Evolutionary conservation across 768 basidiomycete genomes (phyloP).

Genomic region (Rhodocollybia butyracea): DNA sequence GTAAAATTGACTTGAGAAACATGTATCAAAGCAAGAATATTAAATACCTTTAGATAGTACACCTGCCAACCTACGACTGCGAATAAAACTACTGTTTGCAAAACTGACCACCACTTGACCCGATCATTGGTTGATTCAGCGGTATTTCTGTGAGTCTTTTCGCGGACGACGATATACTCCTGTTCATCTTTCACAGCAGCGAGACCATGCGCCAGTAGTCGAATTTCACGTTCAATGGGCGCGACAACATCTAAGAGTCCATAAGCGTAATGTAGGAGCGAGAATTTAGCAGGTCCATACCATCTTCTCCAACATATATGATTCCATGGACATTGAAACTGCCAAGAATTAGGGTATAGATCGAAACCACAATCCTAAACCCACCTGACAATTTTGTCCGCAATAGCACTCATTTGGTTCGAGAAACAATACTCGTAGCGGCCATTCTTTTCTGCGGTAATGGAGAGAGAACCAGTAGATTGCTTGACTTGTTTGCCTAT

Average conservation of each 20-base stretch:
- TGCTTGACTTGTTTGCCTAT: conserved; percentile 82
- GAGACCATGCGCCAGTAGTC: conserved; percentile 75
- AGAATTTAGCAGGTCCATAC: conserved; percentile 34
- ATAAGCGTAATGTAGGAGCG: neutral
- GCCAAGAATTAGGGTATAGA: conserved; percentile 1
- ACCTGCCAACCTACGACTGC: conserved; percentile 95
- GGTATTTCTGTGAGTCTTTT: conserved; percentile 90
- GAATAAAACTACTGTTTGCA: conserved; percentile 85
- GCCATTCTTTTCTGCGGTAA: conserved; percentile 86
- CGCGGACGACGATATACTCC: conserved; percentile 95
- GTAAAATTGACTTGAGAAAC: conserved; percentile 8
- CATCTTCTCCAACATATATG: conserved; percentile 90
- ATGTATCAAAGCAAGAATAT: conserved; percentile 6
- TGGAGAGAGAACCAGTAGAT: conserved; percentile 83
- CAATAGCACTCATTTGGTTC: conserved; percentile 96
- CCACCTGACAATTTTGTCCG: conserved; percentile 93
- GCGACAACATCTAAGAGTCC: conserved; percentile 73
- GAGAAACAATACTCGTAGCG: conserved; percentile 96
- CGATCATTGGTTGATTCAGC: conserved; percentile 90
- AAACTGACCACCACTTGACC: conserved; percentile 98
- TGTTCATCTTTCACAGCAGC: conserved; percentile 96
- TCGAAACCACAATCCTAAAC: conserved; percentile 15
- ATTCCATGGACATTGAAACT: conserved; percentile 99
- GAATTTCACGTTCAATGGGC: conserved; percentile 95
- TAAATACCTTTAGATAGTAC: conserved; percentile 84